Evolutionary conservation across 345 rosid species (phyloP).

Genomic region (Combretum micranthum): DNA sequence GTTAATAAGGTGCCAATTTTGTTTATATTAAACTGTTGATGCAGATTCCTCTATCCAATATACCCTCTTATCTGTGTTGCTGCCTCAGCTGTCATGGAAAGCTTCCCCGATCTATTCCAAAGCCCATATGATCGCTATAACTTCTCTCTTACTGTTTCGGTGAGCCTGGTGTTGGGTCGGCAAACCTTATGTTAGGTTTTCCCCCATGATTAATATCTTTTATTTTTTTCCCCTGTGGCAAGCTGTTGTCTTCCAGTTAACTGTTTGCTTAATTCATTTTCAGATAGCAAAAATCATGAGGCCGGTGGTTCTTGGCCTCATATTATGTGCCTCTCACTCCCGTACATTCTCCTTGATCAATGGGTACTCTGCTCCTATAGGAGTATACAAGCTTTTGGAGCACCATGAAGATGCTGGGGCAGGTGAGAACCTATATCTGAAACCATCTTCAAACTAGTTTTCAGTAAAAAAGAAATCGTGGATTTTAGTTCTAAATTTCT

Average conservation of each 20-base stretch:
- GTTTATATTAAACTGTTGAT: background rate
- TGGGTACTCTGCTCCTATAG: constrained; percentile 81
- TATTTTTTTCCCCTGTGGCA: background rate
- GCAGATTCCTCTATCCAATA: constrained; percentile 92
- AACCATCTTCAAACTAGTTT: too few species aligned
- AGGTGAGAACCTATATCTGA: constrained; percentile 29
- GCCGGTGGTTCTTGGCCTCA: constrained; percentile 66
- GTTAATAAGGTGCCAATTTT: background rate
- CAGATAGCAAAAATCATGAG: constrained; percentile 74
- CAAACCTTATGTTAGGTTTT: background rate
- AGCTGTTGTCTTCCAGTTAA: background rate
- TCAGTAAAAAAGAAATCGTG: too few species aligned
- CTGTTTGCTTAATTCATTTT: constrained; percentile 9
- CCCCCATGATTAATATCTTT: background rate
- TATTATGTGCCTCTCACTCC: constrained; percentile 77
- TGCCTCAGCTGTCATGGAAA: constrained; percentile 93
- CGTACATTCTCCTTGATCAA: constrained; percentile 84
- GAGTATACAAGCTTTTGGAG: constrained; percentile 77
- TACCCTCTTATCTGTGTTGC: constrained; percentile 94
- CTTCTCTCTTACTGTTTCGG: constrained; percentile 45
- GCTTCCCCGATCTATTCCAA: constrained; percentile 83
- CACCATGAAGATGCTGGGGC: constrained; percentile 78
- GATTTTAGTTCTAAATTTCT: too few species aligned
- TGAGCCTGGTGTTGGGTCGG: constrained; percentile 17
- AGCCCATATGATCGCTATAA: constrained; percentile 48